phyloP scores from a whole-genome alignment of 139 green algal genomes.

The Zygnema circumcarinatum region DNA sequence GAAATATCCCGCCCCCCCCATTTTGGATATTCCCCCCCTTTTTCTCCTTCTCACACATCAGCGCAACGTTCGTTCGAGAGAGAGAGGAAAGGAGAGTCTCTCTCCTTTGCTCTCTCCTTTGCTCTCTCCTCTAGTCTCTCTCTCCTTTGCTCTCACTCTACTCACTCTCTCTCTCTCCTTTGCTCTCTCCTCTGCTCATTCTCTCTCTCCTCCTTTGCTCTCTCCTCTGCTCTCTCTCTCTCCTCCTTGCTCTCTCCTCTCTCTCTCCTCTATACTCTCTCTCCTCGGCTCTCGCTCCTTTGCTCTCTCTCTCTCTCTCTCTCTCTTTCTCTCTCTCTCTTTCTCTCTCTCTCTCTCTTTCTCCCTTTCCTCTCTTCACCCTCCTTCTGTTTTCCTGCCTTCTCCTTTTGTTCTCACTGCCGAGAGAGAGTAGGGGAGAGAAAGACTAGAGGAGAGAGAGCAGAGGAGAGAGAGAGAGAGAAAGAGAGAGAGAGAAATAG shows the following conservation, averaged over 20 bases:
- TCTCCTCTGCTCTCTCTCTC: not conserved
- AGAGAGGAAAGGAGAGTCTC: not conserved
- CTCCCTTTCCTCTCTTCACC: not conserved
- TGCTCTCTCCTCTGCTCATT: not conserved
- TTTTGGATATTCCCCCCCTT: too few species aligned
- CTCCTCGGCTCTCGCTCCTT: not conserved
- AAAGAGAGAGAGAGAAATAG: too few species aligned
- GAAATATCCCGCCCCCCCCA: too few species aligned
- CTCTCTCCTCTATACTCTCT: not conserved
- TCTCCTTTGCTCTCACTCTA: not conserved
- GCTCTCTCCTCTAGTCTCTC: not conserved
- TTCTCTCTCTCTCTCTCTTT: constrained; percentile 6
- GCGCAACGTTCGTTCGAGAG: not conserved
- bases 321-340: constrained; percentile 13
- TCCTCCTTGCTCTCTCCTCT: constrained; percentile 2
- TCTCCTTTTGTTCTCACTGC: not conserved
- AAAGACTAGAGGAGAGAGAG: too few species aligned
- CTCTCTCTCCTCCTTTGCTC: not conserved
- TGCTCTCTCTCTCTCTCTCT: not conserved
- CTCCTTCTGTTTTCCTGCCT: not conserved
- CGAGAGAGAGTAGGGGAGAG: not conserved
- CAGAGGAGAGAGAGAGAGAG: too few species aligned
- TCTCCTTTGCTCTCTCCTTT: not conserved
- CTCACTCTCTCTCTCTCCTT: not conserved
- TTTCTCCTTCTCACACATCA: too few species aligned